Conservation (phyloP, 306 rosid genomes). For the Inga oerstediana region DNA sequence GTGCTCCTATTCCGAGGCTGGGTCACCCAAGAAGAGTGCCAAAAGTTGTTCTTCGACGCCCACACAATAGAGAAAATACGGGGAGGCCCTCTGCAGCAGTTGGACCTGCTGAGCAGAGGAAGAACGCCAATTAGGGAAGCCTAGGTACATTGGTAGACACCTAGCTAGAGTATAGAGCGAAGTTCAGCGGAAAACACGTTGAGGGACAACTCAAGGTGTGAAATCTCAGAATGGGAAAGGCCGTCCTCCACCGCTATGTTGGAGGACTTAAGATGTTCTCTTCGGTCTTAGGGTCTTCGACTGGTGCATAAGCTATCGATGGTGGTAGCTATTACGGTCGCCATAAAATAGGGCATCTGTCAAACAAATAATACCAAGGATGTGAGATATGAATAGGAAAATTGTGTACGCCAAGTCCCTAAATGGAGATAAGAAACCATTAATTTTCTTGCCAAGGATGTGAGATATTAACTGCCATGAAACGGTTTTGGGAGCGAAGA, state of each 20-base stretch:
- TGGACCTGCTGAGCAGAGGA: too few species aligned
- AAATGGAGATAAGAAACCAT: background rate
- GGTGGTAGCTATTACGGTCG: background rate
- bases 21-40: constrained; percentile 56
- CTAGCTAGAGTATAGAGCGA: constrained; percentile 72
- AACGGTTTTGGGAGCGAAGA: too few species aligned
- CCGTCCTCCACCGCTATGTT: background rate
- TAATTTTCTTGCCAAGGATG: too few species aligned
- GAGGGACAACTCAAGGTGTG: constrained; percentile 18
- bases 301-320: background rate
- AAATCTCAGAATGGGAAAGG: too few species aligned
- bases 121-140: too few species aligned
- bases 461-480: too few species aligned
- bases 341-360: background rate
- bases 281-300: constrained; percentile 42
- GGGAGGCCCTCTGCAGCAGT: too few species aligned
- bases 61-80: too few species aligned
- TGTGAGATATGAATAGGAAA: background rate
- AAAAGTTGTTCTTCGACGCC: too few species aligned
- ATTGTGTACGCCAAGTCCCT: background rate
- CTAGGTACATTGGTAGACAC: background rate
- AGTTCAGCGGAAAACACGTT: constrained; percentile 73
- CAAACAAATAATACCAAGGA: background rate
- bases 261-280: constrained; percentile 46
- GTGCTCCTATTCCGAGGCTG: constrained; percentile 26